Evolutionary conservation across 768 basidiomycete species (phyloP), one percentile per base, ranked within the genome.

Genomic region (Tricholoma matsutake): DNA sequence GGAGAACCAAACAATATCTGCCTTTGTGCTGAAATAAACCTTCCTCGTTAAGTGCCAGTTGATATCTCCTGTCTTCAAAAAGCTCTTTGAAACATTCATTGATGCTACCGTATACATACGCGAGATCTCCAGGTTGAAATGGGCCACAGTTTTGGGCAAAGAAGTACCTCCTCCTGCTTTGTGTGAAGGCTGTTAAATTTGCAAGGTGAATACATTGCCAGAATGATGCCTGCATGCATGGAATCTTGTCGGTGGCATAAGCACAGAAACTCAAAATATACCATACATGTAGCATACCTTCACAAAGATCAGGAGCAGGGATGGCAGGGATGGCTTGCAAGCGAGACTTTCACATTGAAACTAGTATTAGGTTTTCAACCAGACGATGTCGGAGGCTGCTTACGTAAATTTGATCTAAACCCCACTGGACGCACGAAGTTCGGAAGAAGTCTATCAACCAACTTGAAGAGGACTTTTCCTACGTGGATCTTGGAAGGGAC

Each of bases 1-100:
- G 62, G 25, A 78, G 69, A 54, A 79, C 69, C n/a, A 79, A 59
- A 56, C 78, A 79, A 57, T 64, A 75, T 39, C 77, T 69, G 29
- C 59, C 58, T 34, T 66, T 69, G n/a, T 32, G 54, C 16, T 56
- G 39, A 16, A 51, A 56, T 11, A 10, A 16, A 52, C 41, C 49
- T 53, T 61, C 51, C 62, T 74, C 73, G 32, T 62, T 61, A n/a
- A 54, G 13, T 9, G 60, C 61, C 16, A 75, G 59, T 25, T 52
- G 63, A 56, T 71, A 67, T 10, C 68, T 64, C 47, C 63, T 65
- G 13, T 57, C 52, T 53, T 64, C 25, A 32, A 75, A 55, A 54
- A 65, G 65, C 20, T 65, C 58, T 56, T 57, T 61, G 55, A 72
- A 73, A 9, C 62, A 61, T 9, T 35, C 28, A 49, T 66, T 57